phyloP scores from a whole-genome alignment of 768 basidiomycete species.

The Mycena vulgaris region DNA sequence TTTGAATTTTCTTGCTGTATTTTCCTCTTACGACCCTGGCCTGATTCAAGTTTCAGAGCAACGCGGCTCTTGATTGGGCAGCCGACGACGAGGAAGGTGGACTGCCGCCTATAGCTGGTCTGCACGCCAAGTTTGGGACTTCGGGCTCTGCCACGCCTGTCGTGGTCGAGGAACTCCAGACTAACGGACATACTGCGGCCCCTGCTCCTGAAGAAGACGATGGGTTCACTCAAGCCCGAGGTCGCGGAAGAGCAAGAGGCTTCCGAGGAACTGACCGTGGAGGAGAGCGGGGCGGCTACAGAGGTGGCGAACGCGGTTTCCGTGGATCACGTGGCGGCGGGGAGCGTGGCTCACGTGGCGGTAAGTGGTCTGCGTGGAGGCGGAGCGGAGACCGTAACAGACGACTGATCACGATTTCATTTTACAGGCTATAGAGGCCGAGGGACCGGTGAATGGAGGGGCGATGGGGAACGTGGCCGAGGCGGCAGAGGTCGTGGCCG shows the following conservation, averaged over 20 bases:
- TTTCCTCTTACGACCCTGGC: conserved; percentile 28
- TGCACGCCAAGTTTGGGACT: conserved; percentile 84
- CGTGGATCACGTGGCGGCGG: conserved; percentile 45
- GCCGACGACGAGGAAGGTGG: conserved; percentile 86
- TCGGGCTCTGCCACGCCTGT: conserved; percentile 81
- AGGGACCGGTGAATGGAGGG: conserved; percentile 64
- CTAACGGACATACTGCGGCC: conserved; percentile 46
- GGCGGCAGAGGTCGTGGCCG: conserved; percentile 63
- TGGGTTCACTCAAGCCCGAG: conserved; percentile 70
- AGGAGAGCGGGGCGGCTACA: conserved; percentile 42
- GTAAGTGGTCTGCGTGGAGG: conserved; percentile 22
- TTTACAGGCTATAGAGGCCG: conserved; percentile 38
- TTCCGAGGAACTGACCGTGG: conserved; percentile 47
- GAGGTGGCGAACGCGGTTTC: conserved; percentile 52
- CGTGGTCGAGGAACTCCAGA: conserved; percentile 47
- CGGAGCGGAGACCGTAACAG: neutral
- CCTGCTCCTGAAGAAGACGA: conserved; percentile 65
- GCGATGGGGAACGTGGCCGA: conserved; percentile 59
- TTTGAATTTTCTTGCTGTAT: neutral
- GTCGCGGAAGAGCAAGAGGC: conserved; percentile 62
- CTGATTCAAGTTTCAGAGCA: conserved; percentile 41
- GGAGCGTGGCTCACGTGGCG: conserved; percentile 51
- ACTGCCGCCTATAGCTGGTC: conserved; percentile 81
- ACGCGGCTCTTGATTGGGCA: conserved; percentile 85
- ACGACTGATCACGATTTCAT: neutral